Percentiles rank a stretch among this genome's conserved stretches.
phyloP scores from a whole-genome alignment of 75 land plant genomes.

The Selaginella tamariscina region DNA sequence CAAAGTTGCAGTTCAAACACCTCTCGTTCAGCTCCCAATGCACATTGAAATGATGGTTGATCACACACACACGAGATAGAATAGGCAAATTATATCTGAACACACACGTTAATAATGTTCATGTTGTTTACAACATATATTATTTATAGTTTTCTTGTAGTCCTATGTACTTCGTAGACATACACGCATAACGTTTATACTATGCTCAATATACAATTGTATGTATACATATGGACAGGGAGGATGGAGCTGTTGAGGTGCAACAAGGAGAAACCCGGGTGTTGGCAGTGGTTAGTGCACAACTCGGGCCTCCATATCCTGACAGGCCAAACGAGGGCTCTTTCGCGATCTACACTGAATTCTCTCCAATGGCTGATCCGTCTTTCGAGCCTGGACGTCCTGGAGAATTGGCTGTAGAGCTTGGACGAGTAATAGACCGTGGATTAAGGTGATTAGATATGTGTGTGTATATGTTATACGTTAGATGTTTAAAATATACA shows the following conservation, averaged over 20 bases:
- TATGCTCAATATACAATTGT: not conserved
- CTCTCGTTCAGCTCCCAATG: not conserved
- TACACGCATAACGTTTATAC: not conserved
- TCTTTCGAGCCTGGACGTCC: conserved; percentile 87
- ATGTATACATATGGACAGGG: conserved; percentile 33
- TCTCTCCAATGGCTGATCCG: conserved; percentile 97
- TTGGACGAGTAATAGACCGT: conserved; percentile 81
- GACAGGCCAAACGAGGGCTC: conserved; percentile 90
- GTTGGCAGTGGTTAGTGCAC: conserved; percentile 56
- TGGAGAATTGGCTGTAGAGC: conserved; percentile 74
- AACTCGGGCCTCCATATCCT: conserved; percentile 60
- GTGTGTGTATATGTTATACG: too few species aligned
- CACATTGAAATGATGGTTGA: too few species aligned
- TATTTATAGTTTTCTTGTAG: not conserved
- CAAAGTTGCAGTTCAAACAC: not conserved
- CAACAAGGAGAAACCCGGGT: conserved; percentile 84
- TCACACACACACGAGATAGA: too few species aligned
- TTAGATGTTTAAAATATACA: too few species aligned
- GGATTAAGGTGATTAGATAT: conserved; percentile 59
- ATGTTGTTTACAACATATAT: not conserved
- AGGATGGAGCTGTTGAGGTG: conserved; percentile 87
- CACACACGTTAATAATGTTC: not conserved
- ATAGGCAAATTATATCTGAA: not conserved
- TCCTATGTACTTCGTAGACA: not conserved
- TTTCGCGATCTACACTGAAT: conserved; percentile 67